These are phyloP conservation scores for Trypanosoma melophagium DNA, from an alignment of 208 protist species.

Conservation along the genomic window DNA sequence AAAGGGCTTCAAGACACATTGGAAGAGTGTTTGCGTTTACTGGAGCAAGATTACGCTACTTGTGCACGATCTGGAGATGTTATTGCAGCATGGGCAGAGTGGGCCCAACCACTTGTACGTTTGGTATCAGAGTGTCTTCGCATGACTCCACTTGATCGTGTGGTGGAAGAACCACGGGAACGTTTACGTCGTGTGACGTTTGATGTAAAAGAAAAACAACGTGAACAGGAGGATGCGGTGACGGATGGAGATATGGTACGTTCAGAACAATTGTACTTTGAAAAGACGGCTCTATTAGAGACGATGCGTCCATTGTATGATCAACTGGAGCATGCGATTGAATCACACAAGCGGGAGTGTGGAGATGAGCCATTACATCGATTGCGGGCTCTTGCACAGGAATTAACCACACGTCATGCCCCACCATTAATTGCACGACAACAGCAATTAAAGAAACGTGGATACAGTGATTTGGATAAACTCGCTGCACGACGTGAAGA, in stretches of 20 bases:
- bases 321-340: conserved; percentile 49
- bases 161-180: conserved; percentile 56
- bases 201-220: conserved; percentile 70
- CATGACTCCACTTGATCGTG: conserved; percentile 30
- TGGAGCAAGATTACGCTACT: conserved; percentile 18
- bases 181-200: conserved; percentile 69
- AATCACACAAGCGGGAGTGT: conserved; percentile 34
- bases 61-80: conserved; percentile 20
- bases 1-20: conserved; percentile 37
- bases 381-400: conserved; percentile 31
- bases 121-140: conserved; percentile 49
- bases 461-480: conserved; percentile 39
- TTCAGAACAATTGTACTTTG: conserved; percentile 79
- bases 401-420: conserved; percentile 22
- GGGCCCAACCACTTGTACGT: conserved; percentile 48
- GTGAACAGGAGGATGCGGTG: conserved; percentile 75
- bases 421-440: conserved; percentile 21
- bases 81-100: conserved; percentile 35
- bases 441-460: conserved; percentile 17
- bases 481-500: conserved; percentile 34
- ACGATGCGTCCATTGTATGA: conserved; percentile 58
- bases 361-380: conserved; percentile 28
- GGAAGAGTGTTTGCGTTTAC: conserved; percentile 24
- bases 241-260: conserved; percentile 78
- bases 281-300: conserved; percentile 68